phyloP scores from a whole-genome alignment of 2,329 filamentous ascomycete species.

The Neoarthrinium moseri region DNA sequence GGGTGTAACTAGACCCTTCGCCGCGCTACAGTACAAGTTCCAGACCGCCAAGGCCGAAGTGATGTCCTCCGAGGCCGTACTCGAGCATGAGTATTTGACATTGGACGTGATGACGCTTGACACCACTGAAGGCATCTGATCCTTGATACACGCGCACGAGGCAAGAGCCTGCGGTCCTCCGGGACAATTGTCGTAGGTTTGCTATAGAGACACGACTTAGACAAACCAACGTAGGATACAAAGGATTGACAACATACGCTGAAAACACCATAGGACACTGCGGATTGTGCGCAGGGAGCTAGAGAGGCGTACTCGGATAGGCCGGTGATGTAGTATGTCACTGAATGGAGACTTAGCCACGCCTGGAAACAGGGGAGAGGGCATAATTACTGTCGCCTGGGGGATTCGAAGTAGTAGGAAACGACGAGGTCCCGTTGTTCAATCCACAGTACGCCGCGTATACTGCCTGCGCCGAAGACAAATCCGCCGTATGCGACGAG shows the following conservation, averaged over 20 bases:
- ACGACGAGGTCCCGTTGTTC: constrained; percentile 46
- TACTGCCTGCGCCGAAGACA: constrained; percentile 47
- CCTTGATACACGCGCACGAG: constrained; percentile 52
- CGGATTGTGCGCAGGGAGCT: constrained; percentile 42
- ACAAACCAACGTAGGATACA: not conserved
- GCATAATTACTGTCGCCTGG: constrained; percentile 48
- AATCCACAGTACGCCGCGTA: constrained; percentile 53
- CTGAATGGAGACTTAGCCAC: constrained; percentile 21
- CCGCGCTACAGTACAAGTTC: constrained; percentile 50
- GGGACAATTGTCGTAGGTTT: constrained; percentile 41
- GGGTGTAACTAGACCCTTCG: constrained; percentile 36
- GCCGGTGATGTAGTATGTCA: constrained; percentile 56
- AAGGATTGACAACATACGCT: constrained; percentile 28
- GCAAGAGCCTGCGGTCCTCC: constrained; percentile 47
- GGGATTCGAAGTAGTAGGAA: constrained; percentile 43
- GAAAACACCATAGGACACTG: constrained; percentile 40
- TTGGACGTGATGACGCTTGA: constrained; percentile 41
- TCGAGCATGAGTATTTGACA: constrained; percentile 43
- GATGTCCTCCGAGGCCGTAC: constrained; percentile 41
- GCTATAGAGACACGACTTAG: constrained; percentile 24
- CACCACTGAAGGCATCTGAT: constrained; percentile 41
- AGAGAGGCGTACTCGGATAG: constrained; percentile 45
- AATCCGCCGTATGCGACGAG: constrained; percentile 43
- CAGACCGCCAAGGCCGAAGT: constrained; percentile 45
- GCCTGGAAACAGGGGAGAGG: not conserved